phyloP scores from a whole-genome alignment of 2,329 filamentous ascomycete species.

The Colletotrichum eleusines region DNA sequence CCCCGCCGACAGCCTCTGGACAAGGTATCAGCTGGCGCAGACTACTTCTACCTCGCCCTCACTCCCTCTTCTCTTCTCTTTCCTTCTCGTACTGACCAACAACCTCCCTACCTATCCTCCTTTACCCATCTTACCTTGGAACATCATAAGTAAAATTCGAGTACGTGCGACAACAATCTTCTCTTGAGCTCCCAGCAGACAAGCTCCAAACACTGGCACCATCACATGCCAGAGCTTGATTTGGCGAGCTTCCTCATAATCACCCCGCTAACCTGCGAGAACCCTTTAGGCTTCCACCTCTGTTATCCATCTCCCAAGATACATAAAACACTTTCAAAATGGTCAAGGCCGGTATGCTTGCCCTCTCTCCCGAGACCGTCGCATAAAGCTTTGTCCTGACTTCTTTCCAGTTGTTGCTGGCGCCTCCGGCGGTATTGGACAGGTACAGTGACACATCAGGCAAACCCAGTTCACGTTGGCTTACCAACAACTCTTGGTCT shows the following conservation, averaged over 20 bases:
- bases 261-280: constrained; percentile 42
- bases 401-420: constrained; percentile 81
- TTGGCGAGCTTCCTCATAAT: constrained; percentile 19
- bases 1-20: constrained; percentile 41
- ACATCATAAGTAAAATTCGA: constrained; percentile 9
- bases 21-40: constrained; percentile 39
- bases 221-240: constrained; percentile 25
- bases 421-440: constrained; percentile 97
- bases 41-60: constrained; percentile 36
- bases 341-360: constrained; percentile 71
- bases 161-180: not conserved
- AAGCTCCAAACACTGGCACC: not conserved
- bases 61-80: constrained; percentile 3
- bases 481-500: constrained; percentile 43
- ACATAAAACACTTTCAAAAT: constrained; percentile 55
- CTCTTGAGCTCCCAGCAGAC: not conserved
- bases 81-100: constrained; percentile 13
- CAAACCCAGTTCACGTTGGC: constrained; percentile 21
- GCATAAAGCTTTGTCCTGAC: constrained; percentile 11
- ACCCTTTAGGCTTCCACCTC: constrained; percentile 21
- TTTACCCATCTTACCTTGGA: constrained; percentile 12
- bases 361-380: constrained; percentile 12
- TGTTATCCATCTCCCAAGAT: constrained; percentile 22
- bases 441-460: constrained; percentile 68
- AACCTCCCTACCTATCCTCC: not conserved